Evolutionary conservation across 2,329 filamentous ascomycete species (phyloP).

Genomic region (Ilyonectria destructans): DNA sequence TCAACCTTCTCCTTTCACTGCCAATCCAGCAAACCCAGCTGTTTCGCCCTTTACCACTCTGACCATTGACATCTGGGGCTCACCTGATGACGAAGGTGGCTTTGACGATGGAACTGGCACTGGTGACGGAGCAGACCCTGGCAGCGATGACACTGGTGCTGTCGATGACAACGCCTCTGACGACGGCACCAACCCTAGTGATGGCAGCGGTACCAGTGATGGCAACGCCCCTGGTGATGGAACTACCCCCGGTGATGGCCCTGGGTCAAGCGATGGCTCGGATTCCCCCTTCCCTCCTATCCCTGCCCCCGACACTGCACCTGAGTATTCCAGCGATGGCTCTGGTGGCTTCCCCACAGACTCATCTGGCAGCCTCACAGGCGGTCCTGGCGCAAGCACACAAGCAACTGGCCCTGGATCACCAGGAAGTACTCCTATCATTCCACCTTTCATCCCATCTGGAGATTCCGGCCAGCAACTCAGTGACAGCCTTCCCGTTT

Average conservation of each 20-base stretch:
- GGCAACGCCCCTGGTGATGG: conserved; percentile 6
- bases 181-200: conserved; percentile 14
- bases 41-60: conserved; percentile 55
- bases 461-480: conserved; percentile 35
- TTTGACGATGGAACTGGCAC: conserved; percentile 19
- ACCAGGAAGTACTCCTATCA: conserved; percentile 32
- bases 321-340: conserved; percentile 38
- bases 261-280: conserved; percentile 29
- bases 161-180: conserved; percentile 20
- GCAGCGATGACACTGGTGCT: conserved; percentile 27
- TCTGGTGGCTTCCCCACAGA: conserved; percentile 32
- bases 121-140: conserved; percentile 27
- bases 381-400: conserved; percentile 33
- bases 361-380: conserved; percentile 38
- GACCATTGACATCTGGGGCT: conserved; percentile 56
- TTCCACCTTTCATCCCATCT: conserved; percentile 31
- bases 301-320: conserved; percentile 41
- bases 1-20: conserved; percentile 44
- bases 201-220: background rate
- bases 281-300: conserved; percentile 28
- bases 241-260: conserved; percentile 20
- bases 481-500: conserved; percentile 40
- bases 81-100: conserved; percentile 31
- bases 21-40: conserved; percentile 32
- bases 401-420: conserved; percentile 28